Evolutionary conservation across 805 yeast genomes (phyloP).

Genomic region (Jamesozyma rosinii): DNA sequence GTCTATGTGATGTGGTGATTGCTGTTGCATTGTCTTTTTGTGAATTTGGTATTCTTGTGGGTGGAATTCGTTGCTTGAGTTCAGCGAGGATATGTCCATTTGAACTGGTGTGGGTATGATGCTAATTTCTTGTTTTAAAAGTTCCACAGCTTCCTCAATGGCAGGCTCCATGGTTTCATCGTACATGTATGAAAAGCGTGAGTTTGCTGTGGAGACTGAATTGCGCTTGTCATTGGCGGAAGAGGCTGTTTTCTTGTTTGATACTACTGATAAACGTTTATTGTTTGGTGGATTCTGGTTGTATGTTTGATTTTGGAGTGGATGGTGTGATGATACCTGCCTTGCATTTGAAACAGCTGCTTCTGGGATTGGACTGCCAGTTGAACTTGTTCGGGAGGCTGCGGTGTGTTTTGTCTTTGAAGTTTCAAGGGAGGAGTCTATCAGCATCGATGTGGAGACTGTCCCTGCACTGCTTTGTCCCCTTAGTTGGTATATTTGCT

Average conservation of each 20-base stretch:
- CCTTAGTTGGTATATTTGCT: background rate
- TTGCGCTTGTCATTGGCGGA: background rate
- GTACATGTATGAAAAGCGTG: conserved; percentile 1
- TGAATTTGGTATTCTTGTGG: conserved; percentile 13
- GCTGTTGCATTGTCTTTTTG: conserved; percentile 4
- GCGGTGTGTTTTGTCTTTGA: background rate
- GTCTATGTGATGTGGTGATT: too few relatives aligned
- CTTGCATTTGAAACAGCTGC: background rate
- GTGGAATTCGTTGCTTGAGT: conserved; percentile 6
- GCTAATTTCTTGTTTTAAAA: conserved; percentile 12
- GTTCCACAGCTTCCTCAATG: conserved; percentile 18
- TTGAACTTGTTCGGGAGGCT: background rate
- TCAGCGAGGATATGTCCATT: background rate
- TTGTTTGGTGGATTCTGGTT: background rate
- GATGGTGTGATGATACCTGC: background rate
- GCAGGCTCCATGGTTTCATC: conserved; percentile 10
- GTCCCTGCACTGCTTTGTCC: conserved; percentile 7
- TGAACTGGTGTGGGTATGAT: background rate
- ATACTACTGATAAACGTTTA: background rate
- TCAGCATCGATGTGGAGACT: conserved; percentile 8
- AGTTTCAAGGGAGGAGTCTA: background rate
- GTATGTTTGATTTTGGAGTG: background rate
- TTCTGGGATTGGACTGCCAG: background rate
- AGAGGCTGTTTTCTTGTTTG: background rate
- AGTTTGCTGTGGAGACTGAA: background rate